Evolutionary conservation across 73 alveolate species (phyloP).

Genomic region (Tetrahymena elliotti): DNA sequence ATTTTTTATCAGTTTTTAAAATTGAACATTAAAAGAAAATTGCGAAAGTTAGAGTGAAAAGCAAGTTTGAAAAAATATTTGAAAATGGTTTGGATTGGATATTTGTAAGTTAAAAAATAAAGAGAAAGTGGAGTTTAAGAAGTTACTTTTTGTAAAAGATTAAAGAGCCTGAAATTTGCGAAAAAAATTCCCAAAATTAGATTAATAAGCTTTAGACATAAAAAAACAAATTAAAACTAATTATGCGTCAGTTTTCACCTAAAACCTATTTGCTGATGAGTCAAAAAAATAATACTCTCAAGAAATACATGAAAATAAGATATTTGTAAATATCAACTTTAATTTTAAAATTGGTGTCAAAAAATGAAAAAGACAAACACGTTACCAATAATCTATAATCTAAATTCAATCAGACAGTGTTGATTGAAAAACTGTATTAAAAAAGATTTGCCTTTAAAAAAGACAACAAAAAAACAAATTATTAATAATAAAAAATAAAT

Average conservation of each 20-base stretch:
- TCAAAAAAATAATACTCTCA: background rate
- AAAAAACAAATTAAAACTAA: background rate
- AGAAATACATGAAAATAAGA: background rate
- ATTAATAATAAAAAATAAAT: background rate
- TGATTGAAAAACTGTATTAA: background rate
- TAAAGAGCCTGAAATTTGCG: background rate
- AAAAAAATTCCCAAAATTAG: background rate
- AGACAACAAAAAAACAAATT: background rate
- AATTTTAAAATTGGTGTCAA: background rate
- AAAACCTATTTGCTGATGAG: background rate
- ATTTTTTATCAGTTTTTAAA: no score
- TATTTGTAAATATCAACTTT: background rate
- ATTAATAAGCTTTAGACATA: background rate
- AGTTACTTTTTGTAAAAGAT: no score
- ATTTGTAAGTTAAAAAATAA: no score
- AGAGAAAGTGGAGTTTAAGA: no score
- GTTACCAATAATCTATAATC: background rate
- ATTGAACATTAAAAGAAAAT: no score
- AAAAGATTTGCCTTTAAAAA: background rate
- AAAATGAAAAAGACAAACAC: background rate
- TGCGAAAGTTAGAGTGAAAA: no score
- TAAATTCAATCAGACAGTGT: no score
- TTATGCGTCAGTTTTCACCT: background rate
- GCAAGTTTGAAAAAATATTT: no score
- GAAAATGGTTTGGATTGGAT: no score